Evolutionary conservation across 495 filamentous ascomycete genomes (phyloP).

Genomic region (Cairneyella variabilis): DNA sequence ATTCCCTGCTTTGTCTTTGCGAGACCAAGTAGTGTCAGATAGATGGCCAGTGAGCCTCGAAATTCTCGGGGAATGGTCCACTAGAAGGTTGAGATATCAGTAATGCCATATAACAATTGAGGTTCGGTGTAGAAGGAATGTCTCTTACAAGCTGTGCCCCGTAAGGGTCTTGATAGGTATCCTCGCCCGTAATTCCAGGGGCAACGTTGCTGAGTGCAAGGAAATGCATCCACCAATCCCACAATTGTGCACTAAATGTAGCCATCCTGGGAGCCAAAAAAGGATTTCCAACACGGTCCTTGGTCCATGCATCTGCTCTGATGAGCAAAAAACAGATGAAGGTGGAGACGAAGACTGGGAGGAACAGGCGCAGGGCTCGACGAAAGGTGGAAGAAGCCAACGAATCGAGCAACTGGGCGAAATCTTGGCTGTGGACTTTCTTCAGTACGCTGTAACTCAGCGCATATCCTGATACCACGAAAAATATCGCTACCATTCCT

Average conservation of each 20-base stretch:
- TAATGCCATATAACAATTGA: too few species aligned
- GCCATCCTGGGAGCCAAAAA: neutral
- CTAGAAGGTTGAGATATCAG: too few species aligned
- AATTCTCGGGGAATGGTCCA: conserved; percentile 52
- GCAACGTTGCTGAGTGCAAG: neutral
- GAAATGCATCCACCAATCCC: neutral
- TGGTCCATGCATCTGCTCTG: neutral
- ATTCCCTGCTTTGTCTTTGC: neutral
- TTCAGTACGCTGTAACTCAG: conserved; percentile 59
- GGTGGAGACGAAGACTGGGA: neutral
- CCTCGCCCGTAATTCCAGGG: neutral
- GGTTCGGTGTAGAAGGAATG: too few species aligned
- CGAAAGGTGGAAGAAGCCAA: conserved; percentile 59
- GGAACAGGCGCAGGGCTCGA: conserved; percentile 51
- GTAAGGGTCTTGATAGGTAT: neutral
- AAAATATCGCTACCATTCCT: conserved; percentile 67
- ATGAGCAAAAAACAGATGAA: neutral
- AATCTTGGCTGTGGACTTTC: conserved; percentile 42
- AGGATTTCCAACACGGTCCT: neutral
- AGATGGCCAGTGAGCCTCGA: conserved; percentile 43
- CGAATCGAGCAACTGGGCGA: conserved; percentile 26
- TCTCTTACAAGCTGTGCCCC: neutral
- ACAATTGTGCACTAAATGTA: neutral
- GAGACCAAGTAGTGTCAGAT: conserved; percentile 29
- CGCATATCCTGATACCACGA: conserved; percentile 65